Conservation (phyloP, 208 protist genomes). For the Crithidia expoeki region DNA sequence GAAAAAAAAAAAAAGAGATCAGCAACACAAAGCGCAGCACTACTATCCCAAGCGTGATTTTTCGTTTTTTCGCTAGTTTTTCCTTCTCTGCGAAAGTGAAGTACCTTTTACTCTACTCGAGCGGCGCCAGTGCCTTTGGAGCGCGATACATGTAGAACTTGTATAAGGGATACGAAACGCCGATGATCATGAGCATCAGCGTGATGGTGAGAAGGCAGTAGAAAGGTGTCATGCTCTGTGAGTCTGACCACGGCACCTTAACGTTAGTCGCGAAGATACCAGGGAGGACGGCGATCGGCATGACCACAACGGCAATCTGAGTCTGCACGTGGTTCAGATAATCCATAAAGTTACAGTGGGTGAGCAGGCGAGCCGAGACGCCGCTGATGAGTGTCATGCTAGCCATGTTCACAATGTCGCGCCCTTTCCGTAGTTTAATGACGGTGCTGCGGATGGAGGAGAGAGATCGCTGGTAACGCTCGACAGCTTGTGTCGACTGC, state of each 20-base stretch:
- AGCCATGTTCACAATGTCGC: conserved; percentile 75
- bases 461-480: conserved; percentile 67
- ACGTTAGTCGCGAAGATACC: conserved; percentile 81
- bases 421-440: conserved; percentile 57
- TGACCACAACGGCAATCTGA: conserved; percentile 74
- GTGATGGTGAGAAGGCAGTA: conserved; percentile 57
- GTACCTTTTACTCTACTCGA: conserved; percentile 29
- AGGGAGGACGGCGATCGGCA: conserved; percentile 78
- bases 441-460: conserved; percentile 47
- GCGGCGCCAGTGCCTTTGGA: conserved; percentile 60
- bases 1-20: too few relatives aligned
- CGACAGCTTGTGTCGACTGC: conserved; percentile 26
- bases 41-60: too few relatives aligned
- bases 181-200: conserved; percentile 40
- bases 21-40: too few relatives aligned
- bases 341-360: conserved; percentile 87
- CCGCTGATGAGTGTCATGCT: conserved; percentile 86
- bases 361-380: conserved; percentile 71
- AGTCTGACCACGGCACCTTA: conserved; percentile 56
- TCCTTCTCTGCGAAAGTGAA: too few relatives aligned
- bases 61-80: too few relatives aligned
- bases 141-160: conserved; percentile 59
- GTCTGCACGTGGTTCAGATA: conserved; percentile 83
- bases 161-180: conserved; percentile 44
- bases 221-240: conserved; percentile 48